Conservation (phyloP, 164 flowering plant species). For the Stephania japonica region DNA sequence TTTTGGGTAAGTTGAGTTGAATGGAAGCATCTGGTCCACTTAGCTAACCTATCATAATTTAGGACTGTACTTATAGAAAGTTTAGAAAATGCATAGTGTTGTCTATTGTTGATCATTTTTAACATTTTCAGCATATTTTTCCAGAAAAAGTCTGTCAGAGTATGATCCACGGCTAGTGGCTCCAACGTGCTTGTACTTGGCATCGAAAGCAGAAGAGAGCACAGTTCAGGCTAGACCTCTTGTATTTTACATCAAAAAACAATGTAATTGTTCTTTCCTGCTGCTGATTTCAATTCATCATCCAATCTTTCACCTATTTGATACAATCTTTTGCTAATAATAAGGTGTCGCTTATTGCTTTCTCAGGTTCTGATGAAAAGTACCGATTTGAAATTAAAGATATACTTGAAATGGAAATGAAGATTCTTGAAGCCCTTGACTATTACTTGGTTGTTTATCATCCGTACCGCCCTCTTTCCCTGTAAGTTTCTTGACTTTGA, state of each 20-base stretch:
- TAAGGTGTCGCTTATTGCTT: constrained; percentile 2
- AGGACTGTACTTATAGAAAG: no score
- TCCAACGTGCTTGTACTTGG: constrained; percentile 92
- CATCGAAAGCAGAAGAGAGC: constrained; percentile 99
- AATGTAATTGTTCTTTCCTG: constrained; percentile 38
- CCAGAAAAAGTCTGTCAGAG: constrained; percentile 86
- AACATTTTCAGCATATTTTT: constrained; percentile 14
- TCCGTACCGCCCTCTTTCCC: constrained; percentile 80
- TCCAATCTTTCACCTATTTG: not conserved
- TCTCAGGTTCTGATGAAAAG: constrained; percentile 77
- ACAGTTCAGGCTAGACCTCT: constrained; percentile 83
- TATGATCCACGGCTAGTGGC: constrained; percentile 95
- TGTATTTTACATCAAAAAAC: constrained; percentile 71
- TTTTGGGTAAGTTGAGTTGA: no score
- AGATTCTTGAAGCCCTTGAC: constrained; percentile 88
- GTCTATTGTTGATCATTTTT: not conserved
- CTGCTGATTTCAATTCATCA: constrained; percentile 2
- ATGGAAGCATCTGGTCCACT: no score
- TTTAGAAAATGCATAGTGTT: not conserved
- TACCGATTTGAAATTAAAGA: constrained; percentile 79
- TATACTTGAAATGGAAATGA: constrained; percentile 99
- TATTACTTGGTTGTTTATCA: constrained; percentile 91
- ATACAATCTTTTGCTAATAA: constrained; percentile 10
- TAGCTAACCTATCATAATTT: no score
- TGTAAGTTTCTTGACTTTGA: constrained; percentile 54